Base-by-base conservation (phyloP, 2,329 filamentous ascomycete species). In the Penicillium oxalicum region DNA sequence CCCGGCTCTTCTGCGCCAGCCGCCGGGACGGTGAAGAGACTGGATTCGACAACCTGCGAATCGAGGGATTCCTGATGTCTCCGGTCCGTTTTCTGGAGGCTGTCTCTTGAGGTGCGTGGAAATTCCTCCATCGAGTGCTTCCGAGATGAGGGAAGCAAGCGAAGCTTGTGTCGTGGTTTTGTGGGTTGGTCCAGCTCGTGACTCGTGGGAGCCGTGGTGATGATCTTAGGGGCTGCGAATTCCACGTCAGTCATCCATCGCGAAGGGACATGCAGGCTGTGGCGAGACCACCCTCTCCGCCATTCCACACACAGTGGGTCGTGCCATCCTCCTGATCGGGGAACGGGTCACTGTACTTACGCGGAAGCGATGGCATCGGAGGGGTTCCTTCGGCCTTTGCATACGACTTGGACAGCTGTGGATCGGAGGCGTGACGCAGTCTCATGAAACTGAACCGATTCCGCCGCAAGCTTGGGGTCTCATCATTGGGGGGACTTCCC, bases 371-470 rank as follows among this genome's bases (percentile, higher is more conserved):
- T 47, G 70, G 70, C 18, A 74, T 61, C 35, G 68, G 67, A 24
- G 71, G 67, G 25, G 62, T 58, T 56, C 81, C 82, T 75, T 82
- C 62, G 80, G 82, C 63, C 80, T 75, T 59, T 76, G 83, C 61
- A 66, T 85, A 90, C 45, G 86, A 85, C 65, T 83, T 75, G 9
- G 88, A 89, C 52, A 97, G 73, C 68, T 96, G 90, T 44, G 90
- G 87, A 71, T 97, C 91, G 7, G 91, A 96, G 53, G 89, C 91
- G 78, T 95, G 91, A 62, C 90, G 87, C 67, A 93, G 90, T 63
- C 86, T 84, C 71, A 95, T 75, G 69, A 95, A 69, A 61, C 77
- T 83, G 67, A 84, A 83, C 48, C 80, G 74, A 57, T 78, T 70
- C 39, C 67, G 63, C 49, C 62, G 62, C 53, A 59, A 47, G 43